Evolutionary conservation across 2,329 filamentous ascomycete species (phyloP), one percentile per base, ranked within the genome.

Genomic region (Chlorencoelia australis): DNA sequence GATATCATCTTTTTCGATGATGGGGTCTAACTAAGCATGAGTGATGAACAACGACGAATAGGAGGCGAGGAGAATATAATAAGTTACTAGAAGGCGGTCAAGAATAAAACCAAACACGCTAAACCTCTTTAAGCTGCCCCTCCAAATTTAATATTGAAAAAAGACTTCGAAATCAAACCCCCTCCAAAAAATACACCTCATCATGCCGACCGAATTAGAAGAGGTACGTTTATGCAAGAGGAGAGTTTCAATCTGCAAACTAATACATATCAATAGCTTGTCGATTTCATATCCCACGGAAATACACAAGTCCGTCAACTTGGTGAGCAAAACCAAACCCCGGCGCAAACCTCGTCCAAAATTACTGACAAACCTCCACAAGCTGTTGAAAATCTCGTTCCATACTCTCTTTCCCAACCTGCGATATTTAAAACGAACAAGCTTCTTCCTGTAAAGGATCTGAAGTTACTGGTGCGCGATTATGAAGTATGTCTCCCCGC

Each of bases 271-370:
- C 16, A 41, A 31, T 50, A 94, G 85, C 76, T 94, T 36, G 86
- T 95, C 43, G 86, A 87, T 58, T 95, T 96, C 62, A 82, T 96
- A 41, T 82, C 84, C 60, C 82, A 94, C 63, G 84, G 84, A 42
- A 94, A 93, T 58, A 85, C 86, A 27, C 83, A 94, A 58, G 86
- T 96, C 46, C 78, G 91, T 50, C 78, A 85, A 58, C 71, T 89
- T 48, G 79, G 79, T 82, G 64, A 51, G 61, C 46, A 14, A 2
- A 14, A 8, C 15, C 9, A 20, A 11, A 18, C 18, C 26, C 32
- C n/a, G 29, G 6, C 19, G 19, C 18, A 17, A 38, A 15, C 22
- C 30, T 11, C 25, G 30, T 20, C 19, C 19, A 28, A 22, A 27
- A 21, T 26, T 24, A 42, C 47, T 55, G 34, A 52, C 42, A 39